A percentile compares a stretch with the other conserved stretches of the same genome.
phyloP scores from a whole-genome alignment of 106 monocot genomes.

The Dioscorea alata region DNA sequence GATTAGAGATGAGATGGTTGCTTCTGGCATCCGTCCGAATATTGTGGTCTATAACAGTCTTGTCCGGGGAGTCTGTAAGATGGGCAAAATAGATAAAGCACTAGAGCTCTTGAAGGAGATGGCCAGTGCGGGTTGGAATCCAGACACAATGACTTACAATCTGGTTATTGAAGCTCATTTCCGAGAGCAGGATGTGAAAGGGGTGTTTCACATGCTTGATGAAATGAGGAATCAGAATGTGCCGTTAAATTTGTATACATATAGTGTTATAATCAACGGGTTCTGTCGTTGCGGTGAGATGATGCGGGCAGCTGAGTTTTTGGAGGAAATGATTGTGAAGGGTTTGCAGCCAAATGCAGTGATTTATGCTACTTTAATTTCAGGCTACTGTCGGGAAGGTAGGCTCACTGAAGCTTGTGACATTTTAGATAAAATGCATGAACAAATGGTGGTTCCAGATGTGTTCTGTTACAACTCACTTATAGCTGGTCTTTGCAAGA shows the following conservation, averaged over 20 bases:
- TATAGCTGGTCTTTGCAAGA: constrained; percentile 56
- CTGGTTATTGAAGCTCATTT: constrained; percentile 62
- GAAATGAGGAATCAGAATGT: constrained; percentile 44
- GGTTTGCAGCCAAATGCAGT: constrained; percentile 46
- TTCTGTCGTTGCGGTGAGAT: constrained; percentile 32
- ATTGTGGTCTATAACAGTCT: constrained; percentile 56
- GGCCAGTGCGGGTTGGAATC: constrained; percentile 30
- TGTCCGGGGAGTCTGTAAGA: constrained; percentile 53
- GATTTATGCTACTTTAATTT: constrained; percentile 46
- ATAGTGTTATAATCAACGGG: constrained; percentile 41
- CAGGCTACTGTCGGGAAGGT: constrained; percentile 45
- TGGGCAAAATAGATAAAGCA: constrained; percentile 50
- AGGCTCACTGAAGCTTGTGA: constrained; percentile 38
- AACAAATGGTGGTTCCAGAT: constrained; percentile 43
- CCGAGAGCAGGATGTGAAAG: constrained; percentile 12
- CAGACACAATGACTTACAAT: constrained; percentile 56
- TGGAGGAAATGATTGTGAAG: constrained; percentile 50
- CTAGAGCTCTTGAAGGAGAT: constrained; percentile 58
- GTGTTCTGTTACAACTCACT: constrained; percentile 70
- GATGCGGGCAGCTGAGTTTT: constrained; percentile 21
- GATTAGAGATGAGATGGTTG: constrained; percentile 57
- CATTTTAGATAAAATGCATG: constrained; percentile 43
- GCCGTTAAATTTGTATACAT: constrained; percentile 50
- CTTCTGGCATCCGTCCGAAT: constrained; percentile 40
- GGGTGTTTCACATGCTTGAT: constrained; percentile 40